Evolutionary conservation across 345 rosid species (phyloP).

Genomic region (Isatis tinctoria): DNA sequence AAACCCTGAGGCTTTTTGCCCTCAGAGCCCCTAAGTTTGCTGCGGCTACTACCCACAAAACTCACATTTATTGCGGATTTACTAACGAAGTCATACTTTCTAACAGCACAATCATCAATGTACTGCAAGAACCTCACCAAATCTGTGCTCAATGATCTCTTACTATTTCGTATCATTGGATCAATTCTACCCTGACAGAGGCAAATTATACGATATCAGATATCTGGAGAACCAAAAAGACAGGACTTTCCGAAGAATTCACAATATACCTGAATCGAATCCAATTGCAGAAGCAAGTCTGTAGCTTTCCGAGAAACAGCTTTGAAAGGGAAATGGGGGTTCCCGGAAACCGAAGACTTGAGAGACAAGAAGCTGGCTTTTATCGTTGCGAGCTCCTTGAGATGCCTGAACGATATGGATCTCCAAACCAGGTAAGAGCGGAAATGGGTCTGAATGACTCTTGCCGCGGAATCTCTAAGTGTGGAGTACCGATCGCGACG

Average conservation of each 20-base stretch:
- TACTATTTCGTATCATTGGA: conserved; percentile 77
- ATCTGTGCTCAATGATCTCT: conserved; percentile 63
- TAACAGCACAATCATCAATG: conserved; percentile 47
- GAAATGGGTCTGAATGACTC: conserved; percentile 76
- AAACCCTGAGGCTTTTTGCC: conserved; percentile 17
- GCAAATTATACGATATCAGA: background rate
- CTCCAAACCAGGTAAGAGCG: conserved; percentile 69
- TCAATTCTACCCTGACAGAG: conserved; percentile 45
- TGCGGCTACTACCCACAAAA: conserved; percentile 25
- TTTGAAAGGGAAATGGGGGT: conserved; percentile 41
- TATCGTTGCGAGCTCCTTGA: conserved; percentile 65
- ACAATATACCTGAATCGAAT: conserved; percentile 65
- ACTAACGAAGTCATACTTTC: conserved; percentile 32
- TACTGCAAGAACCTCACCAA: conserved; percentile 57
- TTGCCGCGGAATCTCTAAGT: conserved; percentile 70
- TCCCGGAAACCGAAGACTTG: conserved; percentile 52
- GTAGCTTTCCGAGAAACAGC: conserved; percentile 51
- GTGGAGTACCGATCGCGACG: conserved; percentile 27
- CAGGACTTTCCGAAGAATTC: background rate
- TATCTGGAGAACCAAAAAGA: background rate
- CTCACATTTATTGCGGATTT: conserved; percentile 38
- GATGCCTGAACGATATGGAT: conserved; percentile 76
- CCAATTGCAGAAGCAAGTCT: conserved; percentile 67
- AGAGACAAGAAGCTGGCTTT: conserved; percentile 63
- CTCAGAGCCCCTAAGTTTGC: conserved; percentile 21